These are phyloP conservation scores for Coemansia sp. DNA, from an alignment of 192 early-diverging fungal genomes.

Conservation along the genomic window DNA sequence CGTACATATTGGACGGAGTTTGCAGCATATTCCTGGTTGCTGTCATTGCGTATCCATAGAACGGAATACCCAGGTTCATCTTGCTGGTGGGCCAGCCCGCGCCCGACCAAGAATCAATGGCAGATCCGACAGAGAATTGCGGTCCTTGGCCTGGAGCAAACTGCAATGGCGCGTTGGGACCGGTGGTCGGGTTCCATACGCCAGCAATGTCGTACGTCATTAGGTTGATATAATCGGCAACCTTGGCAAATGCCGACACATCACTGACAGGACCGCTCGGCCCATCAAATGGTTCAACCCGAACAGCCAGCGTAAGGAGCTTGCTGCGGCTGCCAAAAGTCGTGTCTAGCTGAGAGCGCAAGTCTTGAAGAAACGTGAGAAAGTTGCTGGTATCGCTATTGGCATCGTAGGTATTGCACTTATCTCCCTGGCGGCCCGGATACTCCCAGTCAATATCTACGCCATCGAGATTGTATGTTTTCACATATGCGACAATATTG, in stretches of 20 bases:
- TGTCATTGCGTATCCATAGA: slow-evolving; percentile 54
- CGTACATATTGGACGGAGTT: slow-evolving; percentile 17
- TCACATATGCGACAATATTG: slow-evolving; percentile 36
- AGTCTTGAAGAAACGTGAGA: slow-evolving; percentile 56
- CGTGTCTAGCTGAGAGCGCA: slow-evolving; percentile 54
- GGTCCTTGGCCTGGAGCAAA: slow-evolving; percentile 6
- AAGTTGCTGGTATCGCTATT: slow-evolving; percentile 62
- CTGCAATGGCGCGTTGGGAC: slow-evolving; percentile 59
- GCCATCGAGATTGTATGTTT: slow-evolving; percentile 55
- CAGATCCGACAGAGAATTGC: slow-evolving; percentile 31
- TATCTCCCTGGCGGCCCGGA: slow-evolving; percentile 59
- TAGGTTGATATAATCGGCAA: slow-evolving; percentile 62
- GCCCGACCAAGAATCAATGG: slow-evolving; percentile 50
- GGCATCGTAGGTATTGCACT: slow-evolving; percentile 54
- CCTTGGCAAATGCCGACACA: slow-evolving; percentile 56
- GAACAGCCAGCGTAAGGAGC: slow-evolving; percentile 62
- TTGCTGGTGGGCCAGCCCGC: slow-evolving; percentile 57
- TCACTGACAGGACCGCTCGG: slow-evolving; percentile 50
- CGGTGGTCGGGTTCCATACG: slow-evolving; percentile 52
- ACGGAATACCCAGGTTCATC: slow-evolving; percentile 57
- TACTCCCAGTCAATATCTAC: slow-evolving; percentile 65
- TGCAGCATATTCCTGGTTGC: slow-evolving; percentile 9
- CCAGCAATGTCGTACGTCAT: slow-evolving; percentile 65
- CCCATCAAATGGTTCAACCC: slow-evolving; percentile 58
- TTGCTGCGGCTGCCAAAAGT: slow-evolving; percentile 45